phyloP scores from a whole-genome alignment of 2,329 filamentous ascomycete genomes.

The Leptographium lundbergii region DNA sequence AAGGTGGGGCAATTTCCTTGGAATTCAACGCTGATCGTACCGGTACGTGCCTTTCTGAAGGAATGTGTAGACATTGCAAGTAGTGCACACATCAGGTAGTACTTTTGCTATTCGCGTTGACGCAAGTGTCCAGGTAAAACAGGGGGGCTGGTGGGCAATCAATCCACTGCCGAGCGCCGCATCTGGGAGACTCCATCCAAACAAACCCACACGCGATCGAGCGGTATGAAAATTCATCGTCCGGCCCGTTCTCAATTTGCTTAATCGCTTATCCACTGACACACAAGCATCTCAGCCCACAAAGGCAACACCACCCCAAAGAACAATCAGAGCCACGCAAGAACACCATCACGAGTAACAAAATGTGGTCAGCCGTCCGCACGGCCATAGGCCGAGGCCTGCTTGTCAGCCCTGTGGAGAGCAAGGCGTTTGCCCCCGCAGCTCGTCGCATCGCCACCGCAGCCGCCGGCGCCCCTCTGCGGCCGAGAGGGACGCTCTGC shows the following conservation, averaged over 20 bases:
- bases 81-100: not conserved
- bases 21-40: not conserved
- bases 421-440: not conserved
- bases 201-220: constrained; percentile 1
- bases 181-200: not conserved
- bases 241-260: not conserved
- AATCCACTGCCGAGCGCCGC: not conserved
- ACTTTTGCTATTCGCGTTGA: not conserved
- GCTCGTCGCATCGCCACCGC: not conserved
- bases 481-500: not conserved
- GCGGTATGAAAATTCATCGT: not conserved
- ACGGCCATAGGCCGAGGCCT: constrained; percentile 3
- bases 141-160: not conserved
- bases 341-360: not conserved
- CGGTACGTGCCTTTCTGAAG: not conserved
- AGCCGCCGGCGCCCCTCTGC: constrained; percentile 8
- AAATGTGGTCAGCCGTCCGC: constrained; percentile 11
- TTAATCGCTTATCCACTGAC: not conserved
- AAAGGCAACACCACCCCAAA: not conserved
- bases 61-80: not conserved
- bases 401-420: not conserved
- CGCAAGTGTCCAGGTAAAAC: not conserved
- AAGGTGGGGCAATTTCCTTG: not conserved
- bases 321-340: not conserved
- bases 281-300: not conserved